A percentile compares a stretch with the other conserved stretches of the same genome.
Evolutionary conservation across 2,329 filamentous ascomycete genomes (phyloP).

Genomic region (Curvularia verruculosa): DNA sequence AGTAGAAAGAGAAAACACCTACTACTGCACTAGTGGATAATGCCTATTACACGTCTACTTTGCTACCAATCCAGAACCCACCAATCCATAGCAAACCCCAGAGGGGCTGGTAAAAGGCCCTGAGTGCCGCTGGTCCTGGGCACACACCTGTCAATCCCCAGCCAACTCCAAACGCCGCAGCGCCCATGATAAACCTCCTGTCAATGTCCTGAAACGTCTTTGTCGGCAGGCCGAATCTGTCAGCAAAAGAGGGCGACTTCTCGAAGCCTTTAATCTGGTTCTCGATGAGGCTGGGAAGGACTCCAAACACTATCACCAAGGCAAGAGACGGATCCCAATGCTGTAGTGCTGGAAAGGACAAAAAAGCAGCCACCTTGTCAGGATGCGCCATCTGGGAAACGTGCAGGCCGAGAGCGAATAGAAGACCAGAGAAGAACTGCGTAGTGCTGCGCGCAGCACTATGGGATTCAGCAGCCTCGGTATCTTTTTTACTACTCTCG

Average conservation of each 20-base stretch:
- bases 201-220: constrained; percentile 56
- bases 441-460: constrained; percentile 45
- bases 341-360: constrained; percentile 51
- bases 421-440: constrained; percentile 55
- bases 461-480: background rate
- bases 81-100: constrained; percentile 57
- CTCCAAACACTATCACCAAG: constrained; percentile 57
- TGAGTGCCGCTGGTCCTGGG: constrained; percentile 59
- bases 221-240: constrained; percentile 53
- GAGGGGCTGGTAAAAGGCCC: constrained; percentile 53
- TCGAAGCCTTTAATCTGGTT: constrained; percentile 31
- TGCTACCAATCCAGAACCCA: constrained; percentile 54
- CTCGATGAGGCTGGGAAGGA: constrained; percentile 53
- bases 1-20: background rate
- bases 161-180: constrained; percentile 56
- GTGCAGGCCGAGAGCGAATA: constrained; percentile 59
- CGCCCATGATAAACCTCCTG: constrained; percentile 56
- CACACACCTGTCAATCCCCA: constrained; percentile 61
- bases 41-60: constrained; percentile 1
- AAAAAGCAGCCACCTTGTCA: constrained; percentile 58
- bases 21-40: background rate
- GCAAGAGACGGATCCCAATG: constrained; percentile 59
- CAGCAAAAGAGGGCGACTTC: constrained; percentile 51
- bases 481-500: constrained; percentile 13
- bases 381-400: constrained; percentile 60